Percentiles rank a stretch among this genome's conserved stretches.
phyloP scores from a whole-genome alignment of 768 basidiomycete genomes.

The Pleurotus eryngii region DNA sequence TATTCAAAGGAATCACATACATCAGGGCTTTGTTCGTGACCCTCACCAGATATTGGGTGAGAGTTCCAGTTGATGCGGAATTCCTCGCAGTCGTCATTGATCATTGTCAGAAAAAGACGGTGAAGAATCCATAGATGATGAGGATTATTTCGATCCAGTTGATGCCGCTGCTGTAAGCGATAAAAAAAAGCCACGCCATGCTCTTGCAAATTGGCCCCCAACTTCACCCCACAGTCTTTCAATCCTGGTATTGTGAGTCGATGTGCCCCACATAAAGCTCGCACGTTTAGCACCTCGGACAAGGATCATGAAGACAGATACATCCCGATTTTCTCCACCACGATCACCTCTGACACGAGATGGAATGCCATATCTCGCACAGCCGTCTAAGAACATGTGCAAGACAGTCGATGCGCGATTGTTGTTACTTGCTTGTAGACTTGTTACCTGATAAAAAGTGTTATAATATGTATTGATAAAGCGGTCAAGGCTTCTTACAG shows the following conservation, averaged over 20 bases:
- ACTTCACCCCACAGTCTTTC: constrained; percentile 45
- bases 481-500: constrained; percentile 10
- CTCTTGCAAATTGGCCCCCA: constrained; percentile 32
- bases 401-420: constrained; percentile 27
- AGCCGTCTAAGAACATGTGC: constrained; percentile 19
- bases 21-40: constrained; percentile 20
- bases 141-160: constrained; percentile 24
- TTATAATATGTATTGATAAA: constrained; percentile 24
- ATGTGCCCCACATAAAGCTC: constrained; percentile 34
- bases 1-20: constrained; percentile 2
- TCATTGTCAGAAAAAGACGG: constrained; percentile 30
- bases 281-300: constrained; percentile 23
- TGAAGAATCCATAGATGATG: constrained; percentile 44
- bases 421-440: constrained; percentile 21
- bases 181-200: constrained; percentile 44
- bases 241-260: constrained; percentile 38
- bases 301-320: constrained; percentile 33
- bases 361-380: constrained; percentile 21
- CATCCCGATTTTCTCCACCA: constrained; percentile 31
- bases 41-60: constrained; percentile 28
- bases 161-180: constrained; percentile 29
- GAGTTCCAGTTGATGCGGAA: constrained; percentile 38
- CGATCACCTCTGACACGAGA: constrained; percentile 29
- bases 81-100: constrained; percentile 32
- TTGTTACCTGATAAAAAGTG: constrained; percentile 24